Conservation (phyloP, 768 basidiomycete genomes). For the Suillus clintonianus region DNA sequence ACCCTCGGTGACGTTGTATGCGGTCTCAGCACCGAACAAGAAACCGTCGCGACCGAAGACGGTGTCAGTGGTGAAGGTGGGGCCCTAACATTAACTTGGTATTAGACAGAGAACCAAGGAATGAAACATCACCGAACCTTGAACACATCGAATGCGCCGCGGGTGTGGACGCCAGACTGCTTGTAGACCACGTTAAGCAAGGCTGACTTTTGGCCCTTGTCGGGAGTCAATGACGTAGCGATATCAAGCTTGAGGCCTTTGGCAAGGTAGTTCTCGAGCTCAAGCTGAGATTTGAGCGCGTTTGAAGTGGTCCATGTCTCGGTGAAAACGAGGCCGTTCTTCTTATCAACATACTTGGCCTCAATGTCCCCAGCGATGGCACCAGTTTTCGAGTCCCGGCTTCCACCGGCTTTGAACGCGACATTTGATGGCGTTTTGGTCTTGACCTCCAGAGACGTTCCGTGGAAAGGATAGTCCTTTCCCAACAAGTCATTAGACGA, state of each 20-base stretch:
- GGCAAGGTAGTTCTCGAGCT: constrained; percentile 96
- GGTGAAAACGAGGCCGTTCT: constrained; percentile 92
- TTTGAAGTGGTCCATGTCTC: constrained; percentile 96
- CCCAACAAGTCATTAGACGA: constrained; percentile 92
- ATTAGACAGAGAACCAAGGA: constrained; percentile 1
- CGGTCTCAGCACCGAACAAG: constrained; percentile 93
- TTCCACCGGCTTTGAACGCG: constrained; percentile 90
- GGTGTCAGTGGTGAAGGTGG: constrained; percentile 94
- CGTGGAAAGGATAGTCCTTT: constrained; percentile 88
- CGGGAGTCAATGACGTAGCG: constrained; percentile 78
- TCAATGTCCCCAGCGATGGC: constrained; percentile 90
- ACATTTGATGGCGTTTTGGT: constrained; percentile 88
- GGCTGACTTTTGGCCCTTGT: constrained; percentile 85
- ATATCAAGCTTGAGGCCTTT: constrained; percentile 97
- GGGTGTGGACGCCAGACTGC: constrained; percentile 93
- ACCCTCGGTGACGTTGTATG: constrained; percentile 96
- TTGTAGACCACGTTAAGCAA: constrained; percentile 87
- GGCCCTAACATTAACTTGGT: constrained; percentile 59
- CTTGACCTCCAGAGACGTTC: constrained; percentile 79
- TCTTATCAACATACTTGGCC: constrained; percentile 89
- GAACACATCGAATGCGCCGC: constrained; percentile 89
- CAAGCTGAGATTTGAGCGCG: constrained; percentile 86
- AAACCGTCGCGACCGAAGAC: constrained; percentile 97
- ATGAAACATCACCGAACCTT: constrained; percentile 57
- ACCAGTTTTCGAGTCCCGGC: constrained; percentile 70